A percentile compares a stretch with the other conserved stretches of the same genome.
Conservation (phyloP, 345 rosid species). For the Linum trigynum region DNA sequence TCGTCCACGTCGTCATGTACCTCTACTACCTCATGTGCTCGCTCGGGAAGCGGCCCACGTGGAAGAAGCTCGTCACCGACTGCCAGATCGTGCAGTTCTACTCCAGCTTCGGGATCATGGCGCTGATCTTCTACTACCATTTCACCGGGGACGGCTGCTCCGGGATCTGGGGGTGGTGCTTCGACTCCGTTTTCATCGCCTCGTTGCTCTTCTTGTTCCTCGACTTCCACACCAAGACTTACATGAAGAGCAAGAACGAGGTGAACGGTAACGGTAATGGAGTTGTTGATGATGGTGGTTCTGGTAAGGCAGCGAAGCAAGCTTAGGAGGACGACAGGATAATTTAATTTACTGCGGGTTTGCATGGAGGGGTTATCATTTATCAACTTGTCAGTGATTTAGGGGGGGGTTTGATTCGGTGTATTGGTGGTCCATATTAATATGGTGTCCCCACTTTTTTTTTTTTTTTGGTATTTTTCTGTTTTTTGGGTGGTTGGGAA, state of each 20-base stretch:
- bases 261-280: background rate
- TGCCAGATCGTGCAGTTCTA: conserved; percentile 7
- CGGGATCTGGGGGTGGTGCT: conserved; percentile 8
- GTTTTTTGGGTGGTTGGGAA: too few relatives aligned
- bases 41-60: background rate
- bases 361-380: too few relatives aligned
- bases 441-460: too few relatives aligned
- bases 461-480: too few relatives aligned
- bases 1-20: conserved; percentile 6
- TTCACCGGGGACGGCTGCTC: conserved; percentile 5
- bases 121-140: background rate
- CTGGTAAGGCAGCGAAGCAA: background rate
- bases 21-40: conserved; percentile 1
- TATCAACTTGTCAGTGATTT: too few relatives aligned
- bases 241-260: background rate
- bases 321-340: background rate
- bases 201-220: background rate
- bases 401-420: too few relatives aligned
- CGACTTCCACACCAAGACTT: conserved; percentile 4
- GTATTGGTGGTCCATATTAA: too few relatives aligned
- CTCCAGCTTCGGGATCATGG: conserved; percentile 1
- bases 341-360: too few relatives aligned
- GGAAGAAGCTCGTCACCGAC: conserved; percentile 7
- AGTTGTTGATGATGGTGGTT: background rate
- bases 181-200: background rate